Base-by-base conservation (phyloP, 108 stramenopile species). In the Asterionellopsis glacialis region DNA sequence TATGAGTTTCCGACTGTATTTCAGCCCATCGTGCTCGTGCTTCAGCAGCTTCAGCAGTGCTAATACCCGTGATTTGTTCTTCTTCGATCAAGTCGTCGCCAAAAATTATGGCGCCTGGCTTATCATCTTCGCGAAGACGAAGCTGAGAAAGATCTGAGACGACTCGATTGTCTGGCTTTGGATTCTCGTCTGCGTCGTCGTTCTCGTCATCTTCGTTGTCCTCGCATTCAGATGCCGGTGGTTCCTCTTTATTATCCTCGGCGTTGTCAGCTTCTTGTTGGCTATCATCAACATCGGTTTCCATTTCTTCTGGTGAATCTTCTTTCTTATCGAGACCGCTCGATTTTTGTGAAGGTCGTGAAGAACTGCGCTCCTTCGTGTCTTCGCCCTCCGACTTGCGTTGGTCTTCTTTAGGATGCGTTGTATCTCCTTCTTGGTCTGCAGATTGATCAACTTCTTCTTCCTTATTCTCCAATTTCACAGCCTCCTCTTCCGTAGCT, bases 1-100 rank as follows among this genome's bases (percentile, higher is more conserved):
- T 74, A 27, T 76, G 69, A 11, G 95, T 97, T 27, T 93, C 90
- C 7, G 74, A 81, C 65, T 76, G 85, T 51, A 92, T 85, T 13
- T 70, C 59, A 21, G 73, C 58, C 90, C 89, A 94, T 42, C 71
- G 41, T 39, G 67, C 63, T 57, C 91, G 27, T 39, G 88, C 85
- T 59, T 75, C 70, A 25, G 69, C 63, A 9, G 62, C 79, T 44
- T 74, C 77, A 18, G 54, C 47, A 45, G 56, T 70, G 59, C 51
- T 70, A 24, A 69, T 68, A 38, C 60, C 69, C 2, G 75, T 51
- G n/a, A 75, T 54, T 21, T 80, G 56, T 45, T 83, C 79, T 11
- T 79, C 79, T 53, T 70, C 65, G 6, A 76, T 57, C 12, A 79
- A 41, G 21, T 38, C 33, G 6, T 15, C 16, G 1, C 50, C n/a